Percentiles rank a stretch among this genome's conserved stretches.
phyloP scores from a whole-genome alignment of 371 early-diverging fungal species.

The Actinomortierella ambigua region DNA sequence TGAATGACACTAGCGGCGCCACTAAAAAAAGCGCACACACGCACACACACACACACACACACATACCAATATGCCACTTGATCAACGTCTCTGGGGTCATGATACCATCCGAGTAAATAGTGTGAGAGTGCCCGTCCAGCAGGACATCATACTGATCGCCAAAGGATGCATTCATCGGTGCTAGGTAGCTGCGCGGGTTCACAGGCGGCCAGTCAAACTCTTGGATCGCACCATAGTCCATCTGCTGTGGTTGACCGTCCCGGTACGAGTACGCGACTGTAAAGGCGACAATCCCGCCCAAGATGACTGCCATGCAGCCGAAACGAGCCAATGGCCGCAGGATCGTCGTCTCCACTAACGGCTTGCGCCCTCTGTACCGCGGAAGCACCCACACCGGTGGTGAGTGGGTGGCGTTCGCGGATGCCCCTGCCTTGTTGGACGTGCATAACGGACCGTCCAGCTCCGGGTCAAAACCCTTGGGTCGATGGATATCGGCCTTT shows the following conservation, averaged over 20 bases:
- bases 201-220: conserved; percentile 62
- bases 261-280: conserved; percentile 29
- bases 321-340: conserved; percentile 26
- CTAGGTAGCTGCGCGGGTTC: conserved; percentile 60
- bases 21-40: no score
- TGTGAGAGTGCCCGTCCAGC: conserved; percentile 76
- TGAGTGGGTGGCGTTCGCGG: no score
- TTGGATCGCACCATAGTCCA: conserved; percentile 12
- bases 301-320: conserved; percentile 7
- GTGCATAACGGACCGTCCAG: no score
- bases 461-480: no score
- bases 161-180: conserved; percentile 60
- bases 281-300: conserved; percentile 19
- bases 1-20: no score
- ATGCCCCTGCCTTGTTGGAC: no score
- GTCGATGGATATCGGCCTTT: no score
- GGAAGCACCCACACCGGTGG: no score
- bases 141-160: conserved; percentile 61
- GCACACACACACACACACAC: background rate
- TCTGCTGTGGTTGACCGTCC: background rate
- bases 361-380: background rate
- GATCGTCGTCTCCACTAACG: conserved; percentile 15
- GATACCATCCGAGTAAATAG: conserved; percentile 70
- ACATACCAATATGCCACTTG: conserved; percentile 67
- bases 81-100: conserved; percentile 67